Conservation (phyloP, 2,329 filamentous ascomycete genomes). For the Metarhizium anisopliae region DNA sequence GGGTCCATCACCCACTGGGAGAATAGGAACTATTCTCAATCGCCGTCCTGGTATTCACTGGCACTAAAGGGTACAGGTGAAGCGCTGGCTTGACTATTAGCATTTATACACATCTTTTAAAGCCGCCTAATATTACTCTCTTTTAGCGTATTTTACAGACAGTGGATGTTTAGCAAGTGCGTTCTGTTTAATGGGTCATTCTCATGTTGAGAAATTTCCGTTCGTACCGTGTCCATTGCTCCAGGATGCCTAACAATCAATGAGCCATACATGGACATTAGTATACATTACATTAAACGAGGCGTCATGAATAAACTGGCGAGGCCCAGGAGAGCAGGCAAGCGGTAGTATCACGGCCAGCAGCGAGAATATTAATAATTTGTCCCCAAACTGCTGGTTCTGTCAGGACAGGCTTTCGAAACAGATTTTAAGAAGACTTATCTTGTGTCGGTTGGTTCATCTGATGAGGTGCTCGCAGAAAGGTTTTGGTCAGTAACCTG, state of each 20-base stretch:
- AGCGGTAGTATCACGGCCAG: background rate
- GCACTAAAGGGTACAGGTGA: background rate
- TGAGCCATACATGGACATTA: background rate
- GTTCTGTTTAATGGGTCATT: background rate
- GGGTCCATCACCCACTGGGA: background rate
- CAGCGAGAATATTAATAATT: background rate
- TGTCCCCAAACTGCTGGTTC: background rate
- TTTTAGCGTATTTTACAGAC: background rate
- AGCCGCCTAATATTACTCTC: background rate
- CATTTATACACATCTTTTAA: background rate
- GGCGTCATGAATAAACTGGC: background rate
- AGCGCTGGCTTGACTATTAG: background rate
- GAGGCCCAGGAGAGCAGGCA: background rate
- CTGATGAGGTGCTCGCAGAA: background rate
- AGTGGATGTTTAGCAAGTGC: background rate
- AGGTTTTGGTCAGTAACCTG: background rate
- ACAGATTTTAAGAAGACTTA: background rate
- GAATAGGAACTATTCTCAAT: background rate
- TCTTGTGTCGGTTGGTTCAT: background rate
- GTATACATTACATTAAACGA: background rate
- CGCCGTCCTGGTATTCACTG: background rate
- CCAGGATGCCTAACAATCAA: background rate
- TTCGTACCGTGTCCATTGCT: background rate
- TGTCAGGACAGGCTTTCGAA: background rate
- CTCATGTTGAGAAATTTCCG: background rate